Evolutionary conservation across 1,284 basidiomycete species (phyloP), one percentile per base, ranked within the genome.

Genomic region (Leucoagaricus sp.): DNA sequence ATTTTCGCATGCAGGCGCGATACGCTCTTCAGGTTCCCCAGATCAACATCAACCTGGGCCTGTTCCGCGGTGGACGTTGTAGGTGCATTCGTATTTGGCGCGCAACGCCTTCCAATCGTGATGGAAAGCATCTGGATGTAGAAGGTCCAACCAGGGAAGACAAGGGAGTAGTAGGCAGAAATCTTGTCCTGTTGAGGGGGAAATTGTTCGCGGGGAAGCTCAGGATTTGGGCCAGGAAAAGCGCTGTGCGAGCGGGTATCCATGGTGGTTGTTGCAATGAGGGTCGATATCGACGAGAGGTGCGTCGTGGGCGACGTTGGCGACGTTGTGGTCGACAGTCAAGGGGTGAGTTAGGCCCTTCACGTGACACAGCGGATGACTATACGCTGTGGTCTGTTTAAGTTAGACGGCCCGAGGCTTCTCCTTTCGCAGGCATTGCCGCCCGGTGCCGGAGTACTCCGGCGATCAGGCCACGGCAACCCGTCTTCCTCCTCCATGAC

Each of bases 1-100:
- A 99, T 96, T 77, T 89, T 90, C 50, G 97, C 97, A 70, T 99
- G 97, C 13, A 97, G 81, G 23, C 97, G 84, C 10, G 96, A 98
- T 54, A 99, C 96, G 59, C 93, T 96, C 83, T 98, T 98, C 60
- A 98, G 83, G 1, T 94, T 90, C 3, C 97, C 97, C 4, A 99
- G 85, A 75, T 99, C 97, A 45, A 99, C 94, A 67, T 99, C 97
- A 45, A 95, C 91, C 57, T 82, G 75, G 58, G 66, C 72, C 72
- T 64, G 82, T 67, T 75, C 91, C 68, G 63, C 83, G 72, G 75
- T 87, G 74, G 74, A 89, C 64, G 71, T 88, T 76, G 80, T 89
- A 75, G 73, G 88, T 75, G 75, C 74, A 69, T 71, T 81, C 57
- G 79, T 70, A 47, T 73, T 75, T 10, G 75, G 74, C 41, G 76